A percentile compares a stretch with the other conserved stretches of the same genome.
phyloP scores from a whole-genome alignment of 768 basidiomycete species.

The Piloderma croceum region DNA sequence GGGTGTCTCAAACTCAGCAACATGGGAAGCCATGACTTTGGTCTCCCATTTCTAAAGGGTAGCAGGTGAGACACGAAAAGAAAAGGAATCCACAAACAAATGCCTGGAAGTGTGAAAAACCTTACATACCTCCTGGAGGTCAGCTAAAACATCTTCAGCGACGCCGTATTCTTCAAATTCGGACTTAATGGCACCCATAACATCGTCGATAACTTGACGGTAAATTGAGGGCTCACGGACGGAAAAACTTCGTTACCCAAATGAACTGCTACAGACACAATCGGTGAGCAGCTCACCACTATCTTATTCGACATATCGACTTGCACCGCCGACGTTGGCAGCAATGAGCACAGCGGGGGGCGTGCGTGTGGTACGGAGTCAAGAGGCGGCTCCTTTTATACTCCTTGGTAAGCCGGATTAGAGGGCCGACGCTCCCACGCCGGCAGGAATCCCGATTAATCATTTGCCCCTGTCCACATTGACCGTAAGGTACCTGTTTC shows the following conservation, averaged over 20 bases:
- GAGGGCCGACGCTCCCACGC: too few species aligned
- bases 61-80: slow-evolving; percentile 11
- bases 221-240: slow-evolving; percentile 81
- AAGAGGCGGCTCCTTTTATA: slow-evolving; percentile 10
- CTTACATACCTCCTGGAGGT: slow-evolving; percentile 78
- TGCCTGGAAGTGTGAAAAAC: slow-evolving; percentile 13
- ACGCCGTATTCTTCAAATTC: slow-evolving; percentile 98
- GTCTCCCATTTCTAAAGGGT: slow-evolving; percentile 85
- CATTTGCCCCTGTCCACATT: too few species aligned
- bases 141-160: slow-evolving; percentile 81
- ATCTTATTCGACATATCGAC: slow-evolving; percentile 89
- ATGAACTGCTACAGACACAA: slow-evolving; percentile 51
- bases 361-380: slow-evolving; percentile 13
- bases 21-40: slow-evolving; percentile 89
- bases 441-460: too few species aligned
- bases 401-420: too few species aligned
- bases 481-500: too few species aligned
- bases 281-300: slow-evolving; percentile 87
- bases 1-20: slow-evolving; percentile 82
- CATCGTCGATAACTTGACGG: slow-evolving; percentile 94
- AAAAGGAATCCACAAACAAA: slow-evolving; percentile 10
- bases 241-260: slow-evolving; percentile 45
- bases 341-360: slow-evolving; percentile 8
- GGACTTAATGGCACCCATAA: slow-evolving; percentile 77
- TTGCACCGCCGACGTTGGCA: slow-evolving; percentile 13